Percentiles rank a stretch among this genome's conserved stretches.
Conservation (phyloP, 2,329 filamentous ascomycete genomes). For the Fusarium setosum region DNA sequence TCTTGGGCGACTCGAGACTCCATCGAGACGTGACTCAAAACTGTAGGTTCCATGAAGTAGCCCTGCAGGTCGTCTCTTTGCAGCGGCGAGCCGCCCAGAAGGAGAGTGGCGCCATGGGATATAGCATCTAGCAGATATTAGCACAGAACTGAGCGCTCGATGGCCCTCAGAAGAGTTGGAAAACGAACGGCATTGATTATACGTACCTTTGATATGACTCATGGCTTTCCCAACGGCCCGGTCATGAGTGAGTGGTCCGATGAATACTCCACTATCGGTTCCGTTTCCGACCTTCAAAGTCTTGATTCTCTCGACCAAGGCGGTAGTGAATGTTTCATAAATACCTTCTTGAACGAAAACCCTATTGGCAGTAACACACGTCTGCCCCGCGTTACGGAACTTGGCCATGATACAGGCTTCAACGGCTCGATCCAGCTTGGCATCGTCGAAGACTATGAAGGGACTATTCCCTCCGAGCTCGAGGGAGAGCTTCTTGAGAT, state of each 20-base stretch:
- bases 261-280: constrained; percentile 63
- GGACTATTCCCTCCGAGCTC: constrained; percentile 19
- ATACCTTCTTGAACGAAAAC: constrained; percentile 68
- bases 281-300: constrained; percentile 66
- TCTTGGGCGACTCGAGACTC: constrained; percentile 74
- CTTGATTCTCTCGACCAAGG: constrained; percentile 60
- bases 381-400: neutral
- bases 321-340: constrained; percentile 64
- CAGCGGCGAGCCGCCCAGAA: neutral
- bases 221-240: constrained; percentile 71
- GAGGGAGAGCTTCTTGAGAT: neutral
- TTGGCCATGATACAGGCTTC: neutral
- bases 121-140: neutral
- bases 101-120: neutral
- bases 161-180: too few species aligned
- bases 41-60: constrained; percentile 75
- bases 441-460: constrained; percentile 9
- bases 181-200: neutral
- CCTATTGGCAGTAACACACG: constrained; percentile 56
- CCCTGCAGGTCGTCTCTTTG: constrained; percentile 37
- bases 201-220: constrained; percentile 59
- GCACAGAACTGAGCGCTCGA: neutral
- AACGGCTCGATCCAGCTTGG: neutral
- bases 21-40: constrained; percentile 71
- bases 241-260: constrained; percentile 71